Conservation (phyloP, 345 rosid species). For the Gossypium bickii region DNA sequence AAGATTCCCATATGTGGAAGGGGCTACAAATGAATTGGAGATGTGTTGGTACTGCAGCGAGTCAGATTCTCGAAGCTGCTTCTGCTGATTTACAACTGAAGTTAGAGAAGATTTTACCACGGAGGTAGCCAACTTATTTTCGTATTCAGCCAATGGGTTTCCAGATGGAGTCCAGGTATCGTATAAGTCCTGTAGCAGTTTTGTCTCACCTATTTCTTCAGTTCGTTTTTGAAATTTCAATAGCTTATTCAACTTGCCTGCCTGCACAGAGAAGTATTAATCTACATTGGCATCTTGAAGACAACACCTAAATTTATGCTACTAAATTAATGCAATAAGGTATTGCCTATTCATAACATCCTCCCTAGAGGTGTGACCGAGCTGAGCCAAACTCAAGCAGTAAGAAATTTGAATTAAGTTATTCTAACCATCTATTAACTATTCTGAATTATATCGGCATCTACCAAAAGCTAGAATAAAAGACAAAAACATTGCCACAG, state of each 20-base stretch:
- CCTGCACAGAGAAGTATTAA: constrained; percentile 32
- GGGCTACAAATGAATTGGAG: constrained; percentile 38
- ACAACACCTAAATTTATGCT: background rate
- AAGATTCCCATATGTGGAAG: constrained; percentile 46
- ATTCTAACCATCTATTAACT: background rate
- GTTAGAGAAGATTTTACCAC: constrained; percentile 31
- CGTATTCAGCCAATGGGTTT: constrained; percentile 31
- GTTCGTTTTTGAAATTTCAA: constrained; percentile 37
- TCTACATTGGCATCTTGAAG: background rate
- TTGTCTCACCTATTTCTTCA: constrained; percentile 39
- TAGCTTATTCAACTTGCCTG: constrained; percentile 43
- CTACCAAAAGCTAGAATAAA: background rate
- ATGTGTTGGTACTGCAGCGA: constrained; percentile 44
- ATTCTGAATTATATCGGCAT: background rate
- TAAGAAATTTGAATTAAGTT: background rate
- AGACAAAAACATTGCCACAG: background rate
- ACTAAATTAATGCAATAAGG: background rate
- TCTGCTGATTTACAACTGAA: constrained; percentile 41
- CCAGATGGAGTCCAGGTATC: constrained; percentile 44
- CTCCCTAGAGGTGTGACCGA: background rate
- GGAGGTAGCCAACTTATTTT: constrained; percentile 36
- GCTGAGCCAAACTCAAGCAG: background rate
- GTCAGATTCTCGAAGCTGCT: constrained; percentile 48
- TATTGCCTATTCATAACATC: background rate
- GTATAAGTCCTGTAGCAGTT: constrained; percentile 34